Evolutionary conservation across 2,329 filamentous ascomycete genomes (phyloP), one percentile per base, ranked within the genome.

Genomic region (Aspergillus piperis): DNA sequence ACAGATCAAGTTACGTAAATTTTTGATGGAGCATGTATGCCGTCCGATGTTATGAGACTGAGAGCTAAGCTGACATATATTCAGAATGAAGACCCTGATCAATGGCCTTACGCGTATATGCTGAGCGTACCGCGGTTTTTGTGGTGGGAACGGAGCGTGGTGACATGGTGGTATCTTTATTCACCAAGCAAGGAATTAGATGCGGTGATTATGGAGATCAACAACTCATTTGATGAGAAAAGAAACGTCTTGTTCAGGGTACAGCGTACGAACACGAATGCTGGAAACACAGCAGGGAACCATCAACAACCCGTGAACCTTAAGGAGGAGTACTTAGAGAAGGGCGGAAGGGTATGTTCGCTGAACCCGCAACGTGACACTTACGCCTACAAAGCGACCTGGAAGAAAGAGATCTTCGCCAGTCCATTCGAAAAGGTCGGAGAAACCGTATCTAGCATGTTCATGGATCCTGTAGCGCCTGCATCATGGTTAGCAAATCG

Each of bases 101-200:
- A 60, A 27, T 64, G 62, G 62, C 60, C 61, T 2, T 59, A 62
- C 38, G 63, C 63, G 2, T 63, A 65, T 21, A 27, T 62, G 2
- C 47, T 64, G 17, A 55, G 49, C 38, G 55, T 60, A 5, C 63
- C 63, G 1, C 59, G 54, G 36, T 65, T 65, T 6, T 32, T 60
- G 11, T 32, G 57, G 8, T 65, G 58, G 57, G 54, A 49, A 4
- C 57, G 62, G 7, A 59, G 51, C 21, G 59, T 65, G 2, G 61
- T 65, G 6, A 57, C 50, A 11, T 65, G 63, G 63, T 65, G 63
- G 63, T 64, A 62, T 21, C 55, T 65, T 11, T 65, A 65, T 55
- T 32, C 23, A 15, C 36, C 48, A 13, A 38, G 54, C 2, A 39
- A 56, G 4, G 62, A 65, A 5, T 59, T 65, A 11, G 63, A 65